Base-by-base conservation (phyloP, 2,329 filamentous ascomycete genomes). In the Clarireedia hainanense region DNA sequence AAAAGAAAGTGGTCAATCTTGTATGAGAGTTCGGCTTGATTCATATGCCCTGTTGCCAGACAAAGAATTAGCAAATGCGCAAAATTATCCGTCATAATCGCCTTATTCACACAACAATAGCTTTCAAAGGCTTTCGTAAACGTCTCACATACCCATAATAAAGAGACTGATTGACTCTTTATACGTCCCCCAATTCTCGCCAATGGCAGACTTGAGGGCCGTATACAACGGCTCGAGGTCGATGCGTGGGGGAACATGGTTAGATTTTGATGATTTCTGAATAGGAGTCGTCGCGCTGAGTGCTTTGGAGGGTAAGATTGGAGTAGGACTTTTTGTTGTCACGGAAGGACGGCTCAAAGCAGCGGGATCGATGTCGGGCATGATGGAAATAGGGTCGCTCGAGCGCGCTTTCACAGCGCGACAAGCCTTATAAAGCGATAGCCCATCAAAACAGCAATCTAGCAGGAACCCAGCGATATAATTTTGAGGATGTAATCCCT, bases 281-380 rank as follows among this genome's bases (percentile, higher is more conserved):
- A 75, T 71, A 2, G 78, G 72, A 2, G 76, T 73, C 40, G 78
- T 76, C 55, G 80, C 74, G 46, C 76, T 76, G 62, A 85, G 76
- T 50, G 80, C 74, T 67, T 85, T 85, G 46, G 73, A 84, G 57
- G 79, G 72, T 57, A 85, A 70, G 42, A 81, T 74, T 58, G 83
- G 81, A 5, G 82, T 84, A 47, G 80, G 75, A 55, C 83, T 75
- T 69, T 73, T 77, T 68, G 78, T 70, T 48, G 80, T 45, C 30
- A 52, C 24, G 47, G 43, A 50, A 59, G 81, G 79, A 66, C 82
- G 80, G 75, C 81, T 85, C 65, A 86, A 72, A 61, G 83, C 82
- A 74, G 83, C 81, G n/a, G 83, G 83, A 75, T 86, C 83, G 73
- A 86, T 86, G 73, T 86, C 83, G 65, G 83, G 82, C 83, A 86